Evolutionary conservation across 2,329 filamentous ascomycete species (phyloP).

Genomic region (Trichoderma sp.): DNA sequence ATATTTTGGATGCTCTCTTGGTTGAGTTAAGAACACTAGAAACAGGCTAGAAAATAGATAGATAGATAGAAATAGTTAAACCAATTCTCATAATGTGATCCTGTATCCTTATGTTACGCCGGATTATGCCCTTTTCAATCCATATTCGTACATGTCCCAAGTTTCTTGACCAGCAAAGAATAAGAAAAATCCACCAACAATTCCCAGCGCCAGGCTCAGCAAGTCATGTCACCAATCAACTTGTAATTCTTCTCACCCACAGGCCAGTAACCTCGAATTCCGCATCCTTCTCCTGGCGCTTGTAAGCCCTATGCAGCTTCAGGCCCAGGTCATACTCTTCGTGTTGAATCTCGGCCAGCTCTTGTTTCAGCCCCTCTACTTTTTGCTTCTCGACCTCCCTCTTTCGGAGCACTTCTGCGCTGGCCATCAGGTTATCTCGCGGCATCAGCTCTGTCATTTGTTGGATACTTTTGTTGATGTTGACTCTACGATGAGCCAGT

Average conservation of each 20-base stretch:
- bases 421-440: constrained; percentile 64
- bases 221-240: constrained; percentile 37
- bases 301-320: constrained; percentile 71
- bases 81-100: background rate
- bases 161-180: background rate
- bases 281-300: constrained; percentile 67
- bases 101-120: background rate
- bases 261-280: constrained; percentile 65
- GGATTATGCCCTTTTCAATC: background rate
- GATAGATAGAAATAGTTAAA: background rate
- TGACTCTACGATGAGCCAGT: constrained; percentile 65
- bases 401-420: constrained; percentile 59
- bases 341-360: constrained; percentile 69
- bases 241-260: constrained; percentile 77
- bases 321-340: constrained; percentile 79
- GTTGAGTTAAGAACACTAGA: background rate
- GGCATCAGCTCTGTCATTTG: constrained; percentile 80
- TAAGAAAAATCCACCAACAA: background rate
- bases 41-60: background rate
- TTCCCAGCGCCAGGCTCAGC: background rate
- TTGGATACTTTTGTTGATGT: constrained; percentile 69
- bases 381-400: constrained; percentile 61
- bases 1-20: background rate
- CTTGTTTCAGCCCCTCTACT: constrained; percentile 62
- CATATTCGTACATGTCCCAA: constrained; percentile 2